phyloP scores from a whole-genome alignment of 495 filamentous ascomycete species.

The Stereocaulon alpinum region DNA sequence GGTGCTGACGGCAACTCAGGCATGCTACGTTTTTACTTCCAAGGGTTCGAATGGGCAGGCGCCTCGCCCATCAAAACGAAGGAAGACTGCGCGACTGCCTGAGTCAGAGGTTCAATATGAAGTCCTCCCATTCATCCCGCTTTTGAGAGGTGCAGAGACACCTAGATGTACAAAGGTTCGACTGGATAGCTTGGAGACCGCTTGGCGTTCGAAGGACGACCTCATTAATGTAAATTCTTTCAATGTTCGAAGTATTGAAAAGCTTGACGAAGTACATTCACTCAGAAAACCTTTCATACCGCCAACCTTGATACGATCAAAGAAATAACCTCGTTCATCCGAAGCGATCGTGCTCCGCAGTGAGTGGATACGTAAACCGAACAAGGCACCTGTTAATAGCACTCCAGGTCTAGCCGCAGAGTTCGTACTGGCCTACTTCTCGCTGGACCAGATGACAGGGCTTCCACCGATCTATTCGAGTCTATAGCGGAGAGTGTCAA shows the following conservation, averaged over 20 bases:
- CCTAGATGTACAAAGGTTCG: conserved; percentile 42
- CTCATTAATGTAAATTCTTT: conserved; percentile 52
- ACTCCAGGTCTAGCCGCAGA: conserved; percentile 35
- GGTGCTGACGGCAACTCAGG: conserved; percentile 33
- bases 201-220: conserved; percentile 58
- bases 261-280: background rate
- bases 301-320: conserved; percentile 50
- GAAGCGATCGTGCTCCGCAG: conserved; percentile 29
- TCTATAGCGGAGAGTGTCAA: conserved; percentile 49
- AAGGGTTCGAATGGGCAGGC: conserved; percentile 23
- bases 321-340: conserved; percentile 57
- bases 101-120: conserved; percentile 21
- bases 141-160: conserved; percentile 54
- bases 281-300: conserved; percentile 50
- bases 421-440: conserved; percentile 76
- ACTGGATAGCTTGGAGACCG: conserved; percentile 48
- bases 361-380: background rate
- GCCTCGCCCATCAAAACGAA: conserved; percentile 53
- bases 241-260: background rate
- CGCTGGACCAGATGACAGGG: conserved; percentile 77
- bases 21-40: conserved; percentile 60
- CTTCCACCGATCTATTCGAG: conserved; percentile 61
- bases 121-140: conserved; percentile 41
- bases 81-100: conserved; percentile 39
- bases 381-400: conserved; percentile 15